Conservation (phyloP, 208 protist genomes). For the Jaenimonas drosophilae region DNA sequence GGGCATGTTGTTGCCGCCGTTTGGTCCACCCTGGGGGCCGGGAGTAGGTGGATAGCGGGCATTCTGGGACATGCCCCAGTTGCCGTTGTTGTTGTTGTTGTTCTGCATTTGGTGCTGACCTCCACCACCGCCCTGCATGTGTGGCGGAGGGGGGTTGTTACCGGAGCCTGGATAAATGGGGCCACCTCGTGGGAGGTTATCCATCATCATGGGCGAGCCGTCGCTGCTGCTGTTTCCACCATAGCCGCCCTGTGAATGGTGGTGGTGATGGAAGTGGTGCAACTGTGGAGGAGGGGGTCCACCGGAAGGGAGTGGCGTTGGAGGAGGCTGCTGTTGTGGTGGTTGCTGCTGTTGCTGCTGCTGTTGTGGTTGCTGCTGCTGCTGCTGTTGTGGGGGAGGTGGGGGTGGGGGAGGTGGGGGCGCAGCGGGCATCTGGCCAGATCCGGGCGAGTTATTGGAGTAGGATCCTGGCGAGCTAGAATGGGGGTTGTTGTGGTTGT, state of each 20-base stretch:
- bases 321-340: constrained; percentile 5
- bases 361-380: constrained; percentile 7
- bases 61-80: neutral
- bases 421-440: constrained; percentile 4
- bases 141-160: neutral
- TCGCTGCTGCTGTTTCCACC: too few relatives aligned
- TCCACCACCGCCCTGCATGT: neutral
- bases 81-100: neutral
- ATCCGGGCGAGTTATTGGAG: too few relatives aligned
- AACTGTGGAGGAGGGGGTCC: neutral
- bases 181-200: neutral
- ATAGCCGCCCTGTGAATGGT: neutral
- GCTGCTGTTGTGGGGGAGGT: constrained; percentile 9
- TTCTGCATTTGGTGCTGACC: too few relatives aligned
- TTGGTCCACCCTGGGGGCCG: neutral
- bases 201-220: neutral
- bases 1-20: too few relatives aligned
- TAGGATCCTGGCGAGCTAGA: too few relatives aligned
- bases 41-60: neutral
- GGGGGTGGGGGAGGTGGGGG: neutral
- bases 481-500: too few relatives aligned
- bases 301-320: neutral
- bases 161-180: neutral
- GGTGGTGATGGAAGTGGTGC: neutral
- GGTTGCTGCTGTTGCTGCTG: constrained; percentile 6